Conservation (phyloP, 2,329 filamentous ascomycete species). For the Stylonectria norvegica region DNA sequence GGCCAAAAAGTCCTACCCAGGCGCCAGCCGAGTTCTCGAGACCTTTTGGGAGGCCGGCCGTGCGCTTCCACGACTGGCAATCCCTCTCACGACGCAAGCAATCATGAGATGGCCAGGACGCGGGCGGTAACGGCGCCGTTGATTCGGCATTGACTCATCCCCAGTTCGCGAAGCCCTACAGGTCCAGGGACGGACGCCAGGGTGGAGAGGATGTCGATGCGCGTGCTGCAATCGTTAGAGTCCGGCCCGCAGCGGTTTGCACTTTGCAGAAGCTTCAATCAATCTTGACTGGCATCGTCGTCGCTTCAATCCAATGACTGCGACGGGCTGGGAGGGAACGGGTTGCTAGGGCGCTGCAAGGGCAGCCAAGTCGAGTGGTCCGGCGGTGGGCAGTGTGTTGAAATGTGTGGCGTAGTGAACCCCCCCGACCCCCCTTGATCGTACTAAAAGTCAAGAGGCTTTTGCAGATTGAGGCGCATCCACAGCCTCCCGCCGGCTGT, state of each 20-base stretch:
- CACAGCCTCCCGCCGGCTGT: constrained; percentile 22
- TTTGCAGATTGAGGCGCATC: neutral
- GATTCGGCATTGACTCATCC: constrained; percentile 26
- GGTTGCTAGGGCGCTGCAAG: constrained; percentile 14
- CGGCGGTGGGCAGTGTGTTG: constrained; percentile 15
- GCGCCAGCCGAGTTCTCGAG: neutral
- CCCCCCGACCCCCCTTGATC: neutral
- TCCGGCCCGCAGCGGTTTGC: constrained; percentile 15
- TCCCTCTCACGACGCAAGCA: too few species aligned
- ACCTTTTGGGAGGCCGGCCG: constrained; percentile 1
- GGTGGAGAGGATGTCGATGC: constrained; percentile 13
- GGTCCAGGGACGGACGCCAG: constrained; percentile 3
- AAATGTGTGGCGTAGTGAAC: constrained; percentile 5
- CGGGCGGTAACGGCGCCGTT: constrained; percentile 4
- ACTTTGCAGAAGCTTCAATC: constrained; percentile 12
- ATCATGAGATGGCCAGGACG: constrained; percentile 20
- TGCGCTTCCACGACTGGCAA: constrained; percentile 7
- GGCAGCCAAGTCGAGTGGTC: constrained; percentile 5
- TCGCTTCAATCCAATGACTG: neutral
- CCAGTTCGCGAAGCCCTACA: too few species aligned
- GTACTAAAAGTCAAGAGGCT: constrained; percentile 3
- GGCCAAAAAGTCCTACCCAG: constrained; percentile 1
- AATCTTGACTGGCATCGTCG: constrained; percentile 3
- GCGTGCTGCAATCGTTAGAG: constrained; percentile 17
- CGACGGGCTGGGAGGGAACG: neutral